These are phyloP conservation scores for Balamuthia mandrillaris DNA, from an alignment of 208 protist genomes.

Conservation along the genomic window DNA sequence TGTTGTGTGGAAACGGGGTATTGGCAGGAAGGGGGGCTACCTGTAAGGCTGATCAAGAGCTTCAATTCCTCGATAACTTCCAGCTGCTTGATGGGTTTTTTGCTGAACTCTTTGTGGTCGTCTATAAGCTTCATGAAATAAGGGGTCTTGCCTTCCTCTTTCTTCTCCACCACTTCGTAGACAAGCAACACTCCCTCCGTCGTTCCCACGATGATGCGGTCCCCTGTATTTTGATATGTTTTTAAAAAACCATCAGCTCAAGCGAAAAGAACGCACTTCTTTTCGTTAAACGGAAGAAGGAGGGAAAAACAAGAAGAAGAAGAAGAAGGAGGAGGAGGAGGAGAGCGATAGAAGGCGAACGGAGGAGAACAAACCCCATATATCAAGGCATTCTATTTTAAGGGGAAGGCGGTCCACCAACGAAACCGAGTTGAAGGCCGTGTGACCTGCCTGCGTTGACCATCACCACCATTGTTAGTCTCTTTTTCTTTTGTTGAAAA, in stretches of 20 bases:
- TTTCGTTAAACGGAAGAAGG: neutral
- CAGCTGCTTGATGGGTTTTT: neutral
- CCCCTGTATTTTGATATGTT: neutral
- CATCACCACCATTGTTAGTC: too few relatives aligned
- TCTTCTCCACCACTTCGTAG: conserved; percentile 5
- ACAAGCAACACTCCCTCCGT: conserved; percentile 1
- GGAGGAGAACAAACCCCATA: neutral
- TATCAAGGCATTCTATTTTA: neutral
- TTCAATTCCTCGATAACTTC: neutral
- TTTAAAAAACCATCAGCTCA: neutral
- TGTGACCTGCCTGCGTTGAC: neutral
- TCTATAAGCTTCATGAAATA: neutral
- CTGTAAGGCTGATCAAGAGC: conserved; percentile 1
- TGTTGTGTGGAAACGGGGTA: neutral
- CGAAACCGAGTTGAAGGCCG: neutral
- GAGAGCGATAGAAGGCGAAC: neutral
- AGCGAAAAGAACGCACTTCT: neutral
- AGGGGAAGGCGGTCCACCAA: neutral
- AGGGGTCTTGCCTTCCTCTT: neutral
- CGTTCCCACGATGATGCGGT: neutral
- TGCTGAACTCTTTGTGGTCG: neutral
- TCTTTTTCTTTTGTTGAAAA: too few relatives aligned
- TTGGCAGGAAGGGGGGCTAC: neutral
- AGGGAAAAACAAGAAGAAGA: too few relatives aligned
- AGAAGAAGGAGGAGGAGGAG: too few relatives aligned